Conservation (phyloP, 2,329 filamentous ascomycete genomes). For the Cladosporium phlei region DNA sequence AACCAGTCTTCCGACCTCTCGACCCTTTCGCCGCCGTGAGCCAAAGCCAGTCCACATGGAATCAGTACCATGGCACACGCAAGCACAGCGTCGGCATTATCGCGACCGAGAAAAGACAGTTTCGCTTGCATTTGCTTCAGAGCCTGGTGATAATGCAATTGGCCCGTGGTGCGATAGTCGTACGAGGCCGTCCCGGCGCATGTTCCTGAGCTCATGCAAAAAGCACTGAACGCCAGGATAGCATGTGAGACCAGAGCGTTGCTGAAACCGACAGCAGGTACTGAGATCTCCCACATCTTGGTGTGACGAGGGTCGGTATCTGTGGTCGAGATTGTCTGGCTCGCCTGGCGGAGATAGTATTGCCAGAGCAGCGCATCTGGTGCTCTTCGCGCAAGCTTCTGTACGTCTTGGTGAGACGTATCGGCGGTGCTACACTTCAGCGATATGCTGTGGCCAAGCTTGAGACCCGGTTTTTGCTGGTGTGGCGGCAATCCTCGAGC, state of each 20-base stretch:
- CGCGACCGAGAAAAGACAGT: not conserved
- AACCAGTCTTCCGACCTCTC: not conserved
- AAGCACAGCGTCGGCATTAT: not conserved
- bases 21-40: not conserved
- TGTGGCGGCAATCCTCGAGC: not conserved
- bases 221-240: not conserved
- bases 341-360: constrained; percentile 10
- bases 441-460: not conserved
- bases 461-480: not conserved
- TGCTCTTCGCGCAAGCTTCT: not conserved
- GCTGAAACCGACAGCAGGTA: not conserved
- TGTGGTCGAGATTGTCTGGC: constrained; percentile 1
- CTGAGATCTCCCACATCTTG: not conserved
- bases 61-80: constrained; percentile 1
- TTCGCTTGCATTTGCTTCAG: not conserved
- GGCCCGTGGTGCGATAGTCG: not conserved
- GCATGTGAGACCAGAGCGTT: not conserved
- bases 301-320: constrained; percentile 1
- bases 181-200: not conserved
- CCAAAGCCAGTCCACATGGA: not conserved
- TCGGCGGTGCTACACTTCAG: not conserved
- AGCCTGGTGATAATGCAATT: not conserved
- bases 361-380: constrained; percentile 11
- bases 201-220: not conserved
- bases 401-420: not conserved